A percentile compares a stretch with the other conserved stretches of the same genome.
These are phyloP conservation scores for Pholiota conissans DNA, from an alignment of 768 basidiomycete species.

Conservation along the genomic window DNA sequence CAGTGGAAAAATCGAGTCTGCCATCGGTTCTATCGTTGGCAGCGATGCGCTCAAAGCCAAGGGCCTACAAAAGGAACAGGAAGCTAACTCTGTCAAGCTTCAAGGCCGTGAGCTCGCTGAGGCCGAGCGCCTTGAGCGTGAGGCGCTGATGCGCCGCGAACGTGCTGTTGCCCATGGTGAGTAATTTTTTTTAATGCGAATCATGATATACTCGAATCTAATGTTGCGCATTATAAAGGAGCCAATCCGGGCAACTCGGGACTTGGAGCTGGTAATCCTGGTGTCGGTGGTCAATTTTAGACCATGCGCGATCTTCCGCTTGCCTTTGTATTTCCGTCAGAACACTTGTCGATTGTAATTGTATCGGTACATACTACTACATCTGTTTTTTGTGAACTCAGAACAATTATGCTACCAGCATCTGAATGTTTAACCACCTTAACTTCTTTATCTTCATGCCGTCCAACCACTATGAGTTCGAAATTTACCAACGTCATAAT, in stretches of 20 bases:
- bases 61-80: conserved; percentile 52
- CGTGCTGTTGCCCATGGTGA: conserved; percentile 53
- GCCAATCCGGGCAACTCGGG: conserved; percentile 5
- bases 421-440: too few species aligned
- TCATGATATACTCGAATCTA: background rate
- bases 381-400: too few species aligned
- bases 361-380: too few species aligned
- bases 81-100: conserved; percentile 43
- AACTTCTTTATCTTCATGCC: too few species aligned
- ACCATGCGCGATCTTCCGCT: too few species aligned
- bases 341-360: too few species aligned
- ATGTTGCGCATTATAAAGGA: background rate
- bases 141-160: conserved; percentile 48
- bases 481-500: too few species aligned
- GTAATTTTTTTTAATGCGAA: background rate
- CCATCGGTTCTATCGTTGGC: conserved; percentile 43
- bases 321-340: too few species aligned
- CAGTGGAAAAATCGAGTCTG: conserved; percentile 49
- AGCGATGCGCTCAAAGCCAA: conserved; percentile 47
- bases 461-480: too few species aligned
- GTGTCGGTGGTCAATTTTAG: too few species aligned
- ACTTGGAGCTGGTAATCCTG: background rate
- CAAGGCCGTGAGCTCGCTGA: conserved; percentile 51
- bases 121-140: conserved; percentile 53
- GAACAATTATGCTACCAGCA: too few species aligned